Evolutionary conservation across 2,329 filamentous ascomycete species (phyloP), one percentile per base, ranked within the genome.

Genomic region (Fusarium pininemorale): DNA sequence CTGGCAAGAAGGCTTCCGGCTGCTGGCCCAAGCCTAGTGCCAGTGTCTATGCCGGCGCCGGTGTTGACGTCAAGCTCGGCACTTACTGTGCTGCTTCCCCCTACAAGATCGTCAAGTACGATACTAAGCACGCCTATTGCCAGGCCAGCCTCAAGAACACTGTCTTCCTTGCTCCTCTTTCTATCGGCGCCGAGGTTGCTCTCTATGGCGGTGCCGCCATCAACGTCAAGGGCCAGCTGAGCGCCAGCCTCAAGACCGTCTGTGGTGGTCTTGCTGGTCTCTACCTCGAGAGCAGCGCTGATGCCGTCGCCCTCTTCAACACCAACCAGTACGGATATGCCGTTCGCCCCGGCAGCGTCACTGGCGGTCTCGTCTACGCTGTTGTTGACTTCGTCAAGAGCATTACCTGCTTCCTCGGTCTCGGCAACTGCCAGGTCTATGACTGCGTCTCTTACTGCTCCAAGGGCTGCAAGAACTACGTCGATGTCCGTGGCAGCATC

Each of bases 401-500:
- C 45, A 47, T 78, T 20, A 72, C 77, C 48, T 83, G 81, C 79
- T 66, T 72, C 47, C 70, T 82, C 41, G 81, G 81, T 39, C 62
- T 81, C 42, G 77, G 77, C 42, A 72, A 74, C 48, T 83, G 82
- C 78, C 48, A 63, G 42, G 75, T 79, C 70, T 79, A 78, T 63
- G 82, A 83, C 79, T 83, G 82, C 72, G 81, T 83, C 58, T 81
- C 81, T 32, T 82, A 81, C 77, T 81, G 79, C 77, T 74, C 79
- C 75, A 78, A 81, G 76, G 82, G 82, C 73, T 83, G 82, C 78
- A 76, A 78, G 73, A 83, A 83, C 81, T 80, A 80, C 78, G 75
- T 83, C 45, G 81, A 83, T 62, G 75, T 82, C 62, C 66, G 68
- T 50, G 77, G 77, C 48, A 63, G 78, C 38, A 73, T 79, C 28